Conservation (phyloP, 2,329 filamentous ascomycete species). For the Sporothrix brasiliensis region DNA sequence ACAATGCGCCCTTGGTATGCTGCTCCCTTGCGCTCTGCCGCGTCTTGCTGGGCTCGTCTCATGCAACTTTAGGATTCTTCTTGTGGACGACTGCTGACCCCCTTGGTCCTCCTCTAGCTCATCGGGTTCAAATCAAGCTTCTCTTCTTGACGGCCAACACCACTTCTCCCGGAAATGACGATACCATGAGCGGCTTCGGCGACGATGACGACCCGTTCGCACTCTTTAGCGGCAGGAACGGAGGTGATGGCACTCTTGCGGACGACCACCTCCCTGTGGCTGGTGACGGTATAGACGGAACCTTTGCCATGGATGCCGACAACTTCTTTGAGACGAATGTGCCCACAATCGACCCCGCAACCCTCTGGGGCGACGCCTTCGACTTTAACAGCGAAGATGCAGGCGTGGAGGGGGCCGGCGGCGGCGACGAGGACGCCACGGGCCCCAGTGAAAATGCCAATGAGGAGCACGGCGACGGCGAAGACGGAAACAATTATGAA, state of each 20-base stretch:
- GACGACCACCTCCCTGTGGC: neutral
- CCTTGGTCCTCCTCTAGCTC: neutral
- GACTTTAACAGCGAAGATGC: constrained; percentile 8
- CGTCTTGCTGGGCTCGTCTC: neutral
- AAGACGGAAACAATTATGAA: neutral
- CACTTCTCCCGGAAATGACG: neutral
- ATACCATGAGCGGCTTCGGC: constrained; percentile 18
- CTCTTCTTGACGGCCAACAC: neutral
- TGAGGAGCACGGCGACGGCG: neutral
- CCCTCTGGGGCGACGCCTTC: constrained; percentile 11
- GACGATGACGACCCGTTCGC: constrained; percentile 27
- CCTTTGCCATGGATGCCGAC: constrained; percentile 22
- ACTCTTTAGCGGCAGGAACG: neutral
- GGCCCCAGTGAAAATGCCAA: too few species aligned
- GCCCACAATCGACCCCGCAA: neutral
- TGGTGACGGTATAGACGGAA: neutral
- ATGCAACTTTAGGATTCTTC: neutral
- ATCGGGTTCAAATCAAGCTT: neutral
- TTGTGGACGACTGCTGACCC: neutral
- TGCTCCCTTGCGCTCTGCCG: neutral
- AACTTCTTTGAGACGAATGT: neutral
- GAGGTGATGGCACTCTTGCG: neutral
- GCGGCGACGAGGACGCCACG: neutral
- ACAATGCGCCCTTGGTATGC: constrained; percentile 1
- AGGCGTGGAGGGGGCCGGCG: neutral